These are phyloP conservation scores for Syzygium syzygioides DNA, from an alignment of 441 rosid genomes.

Conservation along the genomic window DNA sequence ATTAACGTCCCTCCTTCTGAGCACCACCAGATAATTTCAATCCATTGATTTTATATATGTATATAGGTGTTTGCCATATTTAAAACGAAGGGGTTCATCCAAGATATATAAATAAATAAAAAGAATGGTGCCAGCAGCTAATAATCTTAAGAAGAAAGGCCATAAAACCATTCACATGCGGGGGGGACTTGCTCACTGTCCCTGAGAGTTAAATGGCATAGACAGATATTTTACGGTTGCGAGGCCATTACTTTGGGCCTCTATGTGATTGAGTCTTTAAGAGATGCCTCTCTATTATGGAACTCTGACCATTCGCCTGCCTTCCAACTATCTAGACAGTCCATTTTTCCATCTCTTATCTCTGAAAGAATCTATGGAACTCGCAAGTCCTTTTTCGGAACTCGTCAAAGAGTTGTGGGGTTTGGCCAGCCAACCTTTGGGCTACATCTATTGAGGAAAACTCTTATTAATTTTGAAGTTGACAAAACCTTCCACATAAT, in stretches of 20 bases:
- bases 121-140: neutral
- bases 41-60: neutral
- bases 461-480: too few relatives aligned
- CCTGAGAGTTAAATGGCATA: too few relatives aligned
- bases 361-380: neutral
- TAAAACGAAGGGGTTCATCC: neutral
- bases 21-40: neutral
- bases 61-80: neutral
- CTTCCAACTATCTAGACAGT: neutral
- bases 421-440: neutral
- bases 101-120: too few relatives aligned
- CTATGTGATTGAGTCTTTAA: too few relatives aligned
- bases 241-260: neutral
- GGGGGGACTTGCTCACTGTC: rapidly evolving
- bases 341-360: neutral
- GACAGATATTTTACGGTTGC: neutral
- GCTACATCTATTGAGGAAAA: neutral
- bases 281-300: neutral
- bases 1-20: too few relatives aligned
- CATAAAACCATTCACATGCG: neutral
- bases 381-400: neutral
- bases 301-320: neutral
- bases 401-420: neutral
- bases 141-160: neutral
- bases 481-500: too few relatives aligned